Evolutionary conservation across 2,329 filamentous ascomycete species (phyloP).

Genomic region (Aspergillus glaucus): DNA sequence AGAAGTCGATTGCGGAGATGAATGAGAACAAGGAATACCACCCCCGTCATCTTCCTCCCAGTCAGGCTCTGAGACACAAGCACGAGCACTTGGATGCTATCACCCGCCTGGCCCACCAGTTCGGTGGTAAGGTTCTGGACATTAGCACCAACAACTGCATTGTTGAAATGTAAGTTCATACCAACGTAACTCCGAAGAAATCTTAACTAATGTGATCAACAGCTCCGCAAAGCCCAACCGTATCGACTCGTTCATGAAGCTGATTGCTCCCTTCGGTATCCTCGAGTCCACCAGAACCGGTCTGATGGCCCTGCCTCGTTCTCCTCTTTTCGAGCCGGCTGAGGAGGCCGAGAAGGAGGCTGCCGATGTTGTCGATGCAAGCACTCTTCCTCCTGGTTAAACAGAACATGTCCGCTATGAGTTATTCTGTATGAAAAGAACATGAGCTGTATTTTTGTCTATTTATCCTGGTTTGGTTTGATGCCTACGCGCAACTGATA

Average conservation of each 20-base stretch:
- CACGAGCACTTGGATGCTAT: slow-evolving; percentile 95
- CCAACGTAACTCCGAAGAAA: neutral
- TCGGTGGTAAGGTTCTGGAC: slow-evolving; percentile 93
- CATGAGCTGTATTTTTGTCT: slow-evolving; percentile 9
- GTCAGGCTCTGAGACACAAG: slow-evolving; percentile 89
- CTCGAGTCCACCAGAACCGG: slow-evolving; percentile 92
- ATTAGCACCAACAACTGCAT: slow-evolving; percentile 99
- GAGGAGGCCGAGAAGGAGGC: slow-evolving; percentile 79
- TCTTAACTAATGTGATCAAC: slow-evolving; percentile 5
- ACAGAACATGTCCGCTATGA: slow-evolving; percentile 7
- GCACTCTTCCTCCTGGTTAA: slow-evolving; percentile 86
- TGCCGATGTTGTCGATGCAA: slow-evolving; percentile 89
- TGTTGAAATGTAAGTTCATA: slow-evolving; percentile 76
- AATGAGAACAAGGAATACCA: slow-evolving; percentile 63
- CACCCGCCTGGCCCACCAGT: slow-evolving; percentile 94
- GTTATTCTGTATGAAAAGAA: slow-evolving; percentile 13
- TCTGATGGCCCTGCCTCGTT: slow-evolving; percentile 92
- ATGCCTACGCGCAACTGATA: neutral
- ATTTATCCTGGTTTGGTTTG: neutral
- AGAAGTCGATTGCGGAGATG: slow-evolving; percentile 8
- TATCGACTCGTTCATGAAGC: slow-evolving; percentile 96
- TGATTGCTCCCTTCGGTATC: slow-evolving; percentile 90
- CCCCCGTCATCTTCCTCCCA: slow-evolving; percentile 75
- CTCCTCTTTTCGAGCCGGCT: slow-evolving; percentile 69
- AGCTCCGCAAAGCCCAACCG: slow-evolving; percentile 86